Percentiles rank a stretch among this genome's conserved stretches.
Conservation (phyloP, 306 rosid species). For the Canavalia gladiata region DNA sequence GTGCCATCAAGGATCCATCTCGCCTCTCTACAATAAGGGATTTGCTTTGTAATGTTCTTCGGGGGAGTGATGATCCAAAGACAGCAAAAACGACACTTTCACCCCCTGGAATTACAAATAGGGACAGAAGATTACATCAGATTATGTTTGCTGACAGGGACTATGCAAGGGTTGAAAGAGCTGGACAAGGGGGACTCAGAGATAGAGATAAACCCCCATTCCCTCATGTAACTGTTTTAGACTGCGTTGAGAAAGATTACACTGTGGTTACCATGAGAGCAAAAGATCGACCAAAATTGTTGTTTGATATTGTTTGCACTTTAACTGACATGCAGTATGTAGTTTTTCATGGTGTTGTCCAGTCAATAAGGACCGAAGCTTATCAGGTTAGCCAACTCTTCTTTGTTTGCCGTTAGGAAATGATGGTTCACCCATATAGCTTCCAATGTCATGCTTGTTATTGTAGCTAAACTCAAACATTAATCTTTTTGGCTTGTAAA, state of each 20-base stretch:
- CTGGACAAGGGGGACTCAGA: slow-evolving; percentile 51
- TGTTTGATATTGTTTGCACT: slow-evolving; percentile 95
- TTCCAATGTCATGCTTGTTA: background rate
- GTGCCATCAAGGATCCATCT: slow-evolving; percentile 72
- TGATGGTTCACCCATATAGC: slow-evolving; percentile 5
- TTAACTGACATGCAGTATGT: slow-evolving; percentile 97
- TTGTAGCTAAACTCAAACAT: background rate
- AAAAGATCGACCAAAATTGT: slow-evolving; percentile 86
- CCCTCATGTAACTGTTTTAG: slow-evolving; percentile 72
- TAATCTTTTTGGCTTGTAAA: background rate
- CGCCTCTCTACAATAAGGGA: slow-evolving; percentile 77
- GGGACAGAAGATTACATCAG: slow-evolving; percentile 94
- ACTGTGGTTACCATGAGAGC: slow-evolving; percentile 82
- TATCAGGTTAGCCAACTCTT: slow-evolving; percentile 68
- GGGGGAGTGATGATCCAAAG: slow-evolving; percentile 74
- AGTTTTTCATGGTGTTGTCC: slow-evolving; percentile 88
- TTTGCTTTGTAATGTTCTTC: slow-evolving; percentile 82
- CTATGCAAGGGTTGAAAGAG: slow-evolving; percentile 73
- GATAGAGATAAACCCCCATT: slow-evolving; percentile 63
- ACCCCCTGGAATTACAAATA: slow-evolving; percentile 76
- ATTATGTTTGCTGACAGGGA: slow-evolving; percentile 96
- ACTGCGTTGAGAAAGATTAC: slow-evolving; percentile 88
- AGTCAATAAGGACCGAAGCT: slow-evolving; percentile 77
- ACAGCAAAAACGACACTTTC: slow-evolving; percentile 79
- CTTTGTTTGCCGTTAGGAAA: slow-evolving; percentile 1